A percentile compares a stretch with the other conserved stretches of the same genome.
These are phyloP conservation scores for Lachnellula arida DNA, from an alignment of 2,329 filamentous ascomycete genomes.

Conservation along the genomic window DNA sequence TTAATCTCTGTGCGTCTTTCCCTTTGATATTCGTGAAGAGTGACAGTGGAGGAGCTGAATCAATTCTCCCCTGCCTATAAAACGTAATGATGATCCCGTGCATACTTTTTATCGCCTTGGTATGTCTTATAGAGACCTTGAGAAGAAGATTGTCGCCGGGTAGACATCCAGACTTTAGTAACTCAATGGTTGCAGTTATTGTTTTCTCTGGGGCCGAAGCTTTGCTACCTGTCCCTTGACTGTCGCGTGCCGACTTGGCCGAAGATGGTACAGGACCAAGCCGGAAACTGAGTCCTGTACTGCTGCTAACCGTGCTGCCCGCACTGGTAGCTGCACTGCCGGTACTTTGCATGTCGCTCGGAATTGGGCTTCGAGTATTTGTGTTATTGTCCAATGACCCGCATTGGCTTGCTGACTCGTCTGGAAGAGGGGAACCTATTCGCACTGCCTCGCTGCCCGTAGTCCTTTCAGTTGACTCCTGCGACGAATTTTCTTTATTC, in stretches of 20 bases:
- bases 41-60: slow-evolving; percentile 59
- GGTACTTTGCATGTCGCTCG: slow-evolving; percentile 60
- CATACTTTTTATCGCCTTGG: slow-evolving; percentile 83
- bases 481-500: slow-evolving; percentile 15
- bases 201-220: slow-evolving; percentile 62
- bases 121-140: slow-evolving; percentile 78
- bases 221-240: slow-evolving; percentile 46
- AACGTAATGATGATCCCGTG: slow-evolving; percentile 90
- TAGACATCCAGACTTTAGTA: slow-evolving; percentile 77
- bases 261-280: slow-evolving; percentile 34
- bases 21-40: slow-evolving; percentile 48
- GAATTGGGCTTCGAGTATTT: slow-evolving; percentile 42
- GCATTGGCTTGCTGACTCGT: slow-evolving; percentile 32
- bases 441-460: slow-evolving; percentile 21
- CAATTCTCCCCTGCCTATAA: slow-evolving; percentile 85
- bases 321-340: slow-evolving; percentile 66
- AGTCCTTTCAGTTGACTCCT: slow-evolving; percentile 21
- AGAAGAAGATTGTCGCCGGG: slow-evolving; percentile 80
- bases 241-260: slow-evolving; percentile 39
- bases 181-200: slow-evolving; percentile 81
- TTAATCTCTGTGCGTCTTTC: slow-evolving; percentile 61
- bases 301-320: slow-evolving; percentile 49
- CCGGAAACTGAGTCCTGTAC: slow-evolving; percentile 42
- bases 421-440: slow-evolving; percentile 24
- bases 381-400: slow-evolving; percentile 35